Evolutionary conservation across 2,329 filamentous ascomycete species (phyloP), one percentile per base, ranked within the genome.

Genomic region (Colletotrichum trifolii): DNA sequence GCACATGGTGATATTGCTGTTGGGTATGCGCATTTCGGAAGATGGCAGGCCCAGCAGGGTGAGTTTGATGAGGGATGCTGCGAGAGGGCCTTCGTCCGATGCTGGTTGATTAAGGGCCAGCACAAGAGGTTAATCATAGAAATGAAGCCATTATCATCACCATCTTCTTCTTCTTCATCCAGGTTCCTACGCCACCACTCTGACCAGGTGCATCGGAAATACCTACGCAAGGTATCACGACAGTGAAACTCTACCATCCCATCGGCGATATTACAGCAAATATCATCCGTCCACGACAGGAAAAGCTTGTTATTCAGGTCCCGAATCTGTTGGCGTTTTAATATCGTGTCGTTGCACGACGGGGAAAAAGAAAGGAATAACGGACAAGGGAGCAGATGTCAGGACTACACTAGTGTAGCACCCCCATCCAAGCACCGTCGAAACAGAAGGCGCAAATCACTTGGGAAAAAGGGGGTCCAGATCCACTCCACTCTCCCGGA

Each of bases 381-480:
- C 25, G 36, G 34, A 38, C 48, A 53, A 53, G 48, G 55, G 50
- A 39, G 53, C 35, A 61, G 50, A 56, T 56, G 57, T 56, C 58
- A 61, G 52, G 52, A 62, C 57, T 56, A 61, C 33, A 54, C 25
- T 25, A 25, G 25, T 25, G 25, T 25, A 25, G 25, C 10, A 17
- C 39, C 62, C 49, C 52, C 58, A 61, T 55, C 46, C 36, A 64
- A 62, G 57, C 57, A 55, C 62, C 45, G 52, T 61, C 62, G 52
- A 65, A 65, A 62, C 62, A 53, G 39, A 65, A 17, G 58, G 58
- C 58, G 58, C 52, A 43, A 65, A 53, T 62, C 62, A 62, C 47
- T 62, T 39, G 38, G 13, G 12, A 62, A 62, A 65, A 65, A 62
- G 58, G 58, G 62, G 62, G 40, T 53, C 62, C 42, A 56, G 48